phyloP scores from a whole-genome alignment of 2,329 filamentous ascomycete species.

The Tolypocladium album region DNA sequence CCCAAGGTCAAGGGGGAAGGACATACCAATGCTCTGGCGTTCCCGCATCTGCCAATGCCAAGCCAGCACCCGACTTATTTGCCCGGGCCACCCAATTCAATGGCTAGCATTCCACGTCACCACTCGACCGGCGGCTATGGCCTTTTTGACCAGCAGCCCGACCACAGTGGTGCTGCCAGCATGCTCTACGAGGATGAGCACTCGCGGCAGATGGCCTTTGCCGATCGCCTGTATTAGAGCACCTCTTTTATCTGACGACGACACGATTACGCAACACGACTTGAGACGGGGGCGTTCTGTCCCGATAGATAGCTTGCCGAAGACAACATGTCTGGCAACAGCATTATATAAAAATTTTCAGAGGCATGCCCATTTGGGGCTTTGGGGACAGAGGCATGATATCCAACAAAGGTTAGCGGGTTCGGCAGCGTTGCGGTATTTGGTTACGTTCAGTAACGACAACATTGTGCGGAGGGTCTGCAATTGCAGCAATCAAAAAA shows the following conservation, averaged over 20 bases:
- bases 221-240: conserved; percentile 31
- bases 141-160: conserved; percentile 36
- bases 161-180: conserved; percentile 14
- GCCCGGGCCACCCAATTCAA: conserved; percentile 13
- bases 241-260: conserved; percentile 3
- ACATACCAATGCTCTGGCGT: conserved; percentile 2
- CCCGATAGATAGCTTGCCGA: neutral
- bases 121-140: conserved; percentile 25
- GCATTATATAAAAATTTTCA: neutral
- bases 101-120: conserved; percentile 18
- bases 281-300: neutral
- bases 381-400: neutral
- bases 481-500: conserved; percentile 1
- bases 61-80: conserved; percentile 10
- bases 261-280: conserved; percentile 2
- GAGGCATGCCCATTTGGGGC: neutral
- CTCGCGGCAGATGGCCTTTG: conserved; percentile 27
- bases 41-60: conserved; percentile 16
- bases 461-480: conserved; percentile 4
- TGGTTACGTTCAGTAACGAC: neutral
- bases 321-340: neutral
- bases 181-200: conserved; percentile 36
- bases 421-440: conserved; percentile 2
- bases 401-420: conserved; percentile 1
- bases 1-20: conserved; percentile 17